phyloP scores from a whole-genome alignment of 2,329 filamentous ascomycete species.

The Phaeophleospora eucalypticola region DNA sequence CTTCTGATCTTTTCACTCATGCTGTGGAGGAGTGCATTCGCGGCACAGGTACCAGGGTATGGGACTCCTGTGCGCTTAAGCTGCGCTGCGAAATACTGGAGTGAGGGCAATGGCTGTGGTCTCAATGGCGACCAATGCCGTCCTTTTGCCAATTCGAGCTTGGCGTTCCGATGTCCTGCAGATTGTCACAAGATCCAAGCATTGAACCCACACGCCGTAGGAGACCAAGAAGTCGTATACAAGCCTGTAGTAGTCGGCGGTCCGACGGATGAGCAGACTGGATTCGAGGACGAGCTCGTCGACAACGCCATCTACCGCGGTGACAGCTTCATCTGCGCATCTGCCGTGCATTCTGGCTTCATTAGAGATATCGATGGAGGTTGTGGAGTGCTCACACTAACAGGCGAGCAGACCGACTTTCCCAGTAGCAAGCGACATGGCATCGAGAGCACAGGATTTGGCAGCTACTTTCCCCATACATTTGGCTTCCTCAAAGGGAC shows the following conservation, averaged over 20 bases:
- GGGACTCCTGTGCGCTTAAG: slow-evolving; percentile 62
- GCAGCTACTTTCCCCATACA: slow-evolving; percentile 83
- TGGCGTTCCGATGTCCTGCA: slow-evolving; percentile 71
- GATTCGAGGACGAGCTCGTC: slow-evolving; percentile 36
- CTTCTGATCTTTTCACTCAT: slow-evolving; percentile 65
- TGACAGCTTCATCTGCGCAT: slow-evolving; percentile 81
- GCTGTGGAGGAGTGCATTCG: slow-evolving; percentile 58
- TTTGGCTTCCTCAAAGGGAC: slow-evolving; percentile 70
- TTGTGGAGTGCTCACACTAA: slow-evolving; percentile 73
- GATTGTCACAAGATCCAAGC: slow-evolving; percentile 64
- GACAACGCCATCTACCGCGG: slow-evolving; percentile 68
- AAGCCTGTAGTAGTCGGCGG: slow-evolving; percentile 54
- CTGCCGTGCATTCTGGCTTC: slow-evolving; percentile 79
- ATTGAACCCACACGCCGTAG: slow-evolving; percentile 71
- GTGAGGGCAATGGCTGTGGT: slow-evolving; percentile 65
- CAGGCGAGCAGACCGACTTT: slow-evolving; percentile 65
- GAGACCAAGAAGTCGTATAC: slow-evolving; percentile 59
- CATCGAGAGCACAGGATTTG: slow-evolving; percentile 72
- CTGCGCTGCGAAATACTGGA: slow-evolving; percentile 68
- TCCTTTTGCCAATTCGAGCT: slow-evolving; percentile 66
- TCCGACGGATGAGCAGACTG: slow-evolving; percentile 34
- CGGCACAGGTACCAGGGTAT: slow-evolving; percentile 62
- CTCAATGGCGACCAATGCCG: slow-evolving; percentile 70
- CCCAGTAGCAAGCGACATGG: slow-evolving; percentile 63
- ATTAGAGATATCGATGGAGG: slow-evolving; percentile 69